Conservation (phyloP, 202 grass and related monocot genomes). For the Panicum hallii region DNA sequence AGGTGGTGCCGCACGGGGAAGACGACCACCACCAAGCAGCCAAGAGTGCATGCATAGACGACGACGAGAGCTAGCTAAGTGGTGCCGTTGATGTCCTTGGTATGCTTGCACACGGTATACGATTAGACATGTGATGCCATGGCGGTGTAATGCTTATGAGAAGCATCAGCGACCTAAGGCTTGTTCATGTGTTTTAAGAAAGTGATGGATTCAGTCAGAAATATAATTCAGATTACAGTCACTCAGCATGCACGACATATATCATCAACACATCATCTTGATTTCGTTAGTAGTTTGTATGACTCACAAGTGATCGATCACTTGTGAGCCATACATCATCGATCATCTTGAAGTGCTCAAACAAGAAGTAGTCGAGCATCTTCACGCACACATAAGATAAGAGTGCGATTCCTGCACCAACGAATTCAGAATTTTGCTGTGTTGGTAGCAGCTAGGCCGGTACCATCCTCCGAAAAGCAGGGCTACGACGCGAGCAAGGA, state of each 20-base stretch:
- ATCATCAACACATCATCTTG: background rate
- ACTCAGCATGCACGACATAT: background rate
- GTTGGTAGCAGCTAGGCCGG: background rate
- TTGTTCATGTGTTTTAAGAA: background rate
- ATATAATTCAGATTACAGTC: no score
- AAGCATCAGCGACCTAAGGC: slow-evolving; percentile 9
- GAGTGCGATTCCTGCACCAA: background rate
- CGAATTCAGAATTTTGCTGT: background rate
- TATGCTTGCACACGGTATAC: background rate
- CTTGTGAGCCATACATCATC: no score
- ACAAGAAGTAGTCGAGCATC: background rate
- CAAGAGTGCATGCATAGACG: background rate
- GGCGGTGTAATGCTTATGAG: background rate
- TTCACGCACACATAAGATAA: background rate
- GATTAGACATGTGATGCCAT: background rate
- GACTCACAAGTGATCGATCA: background rate
- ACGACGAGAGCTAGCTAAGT: background rate
- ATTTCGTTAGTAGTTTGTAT: background rate
- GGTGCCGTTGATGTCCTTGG: background rate
- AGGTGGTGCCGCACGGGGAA: slow-evolving; percentile 8
- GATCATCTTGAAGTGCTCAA: background rate
- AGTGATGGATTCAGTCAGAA: background rate
- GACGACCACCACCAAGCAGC: background rate
- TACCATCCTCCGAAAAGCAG: background rate
- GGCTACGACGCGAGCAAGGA: background rate